Conservation (phyloP, 225 moss, liverwort and hornwort species). For the Bryum argenteum region DNA sequence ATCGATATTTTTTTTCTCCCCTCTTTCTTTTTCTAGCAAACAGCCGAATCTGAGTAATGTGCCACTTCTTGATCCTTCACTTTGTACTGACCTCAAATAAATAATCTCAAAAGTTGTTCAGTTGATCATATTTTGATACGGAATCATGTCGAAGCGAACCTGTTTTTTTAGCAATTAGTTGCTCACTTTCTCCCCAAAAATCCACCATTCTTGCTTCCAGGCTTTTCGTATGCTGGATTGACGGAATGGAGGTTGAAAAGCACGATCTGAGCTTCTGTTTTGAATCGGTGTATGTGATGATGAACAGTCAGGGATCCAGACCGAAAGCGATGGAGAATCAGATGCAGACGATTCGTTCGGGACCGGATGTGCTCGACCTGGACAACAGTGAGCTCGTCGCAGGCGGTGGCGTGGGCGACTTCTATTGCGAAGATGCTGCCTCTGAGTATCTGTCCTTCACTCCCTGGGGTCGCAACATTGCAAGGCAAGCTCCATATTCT, state of each 20-base stretch:
- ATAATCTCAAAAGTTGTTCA: too few relatives aligned
- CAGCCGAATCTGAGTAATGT: too few relatives aligned
- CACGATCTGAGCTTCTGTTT: background rate
- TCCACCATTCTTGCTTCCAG: too few relatives aligned
- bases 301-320: background rate
- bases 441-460: conserved; percentile 32
- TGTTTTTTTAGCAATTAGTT: too few relatives aligned
- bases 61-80: too few relatives aligned
- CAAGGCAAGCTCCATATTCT: conserved; percentile 23
- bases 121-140: too few relatives aligned
- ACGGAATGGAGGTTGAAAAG: background rate
- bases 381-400: conserved; percentile 27
- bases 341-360: conserved; percentile 8
- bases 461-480: conserved; percentile 44
- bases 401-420: conserved; percentile 44
- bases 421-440: conserved; percentile 38
- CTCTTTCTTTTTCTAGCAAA: too few relatives aligned
- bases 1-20: too few relatives aligned
- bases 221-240: too few relatives aligned
- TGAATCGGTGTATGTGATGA: background rate
- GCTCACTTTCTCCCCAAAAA: too few relatives aligned
- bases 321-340: conserved; percentile 36
- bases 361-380: conserved; percentile 45
- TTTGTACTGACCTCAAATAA: too few relatives aligned
- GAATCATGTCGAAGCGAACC: too few relatives aligned